Evolutionary conservation across 2,329 filamentous ascomycete genomes (phyloP), one percentile per base, ranked within the genome.

Genomic region (Phialophora expanda): DNA sequence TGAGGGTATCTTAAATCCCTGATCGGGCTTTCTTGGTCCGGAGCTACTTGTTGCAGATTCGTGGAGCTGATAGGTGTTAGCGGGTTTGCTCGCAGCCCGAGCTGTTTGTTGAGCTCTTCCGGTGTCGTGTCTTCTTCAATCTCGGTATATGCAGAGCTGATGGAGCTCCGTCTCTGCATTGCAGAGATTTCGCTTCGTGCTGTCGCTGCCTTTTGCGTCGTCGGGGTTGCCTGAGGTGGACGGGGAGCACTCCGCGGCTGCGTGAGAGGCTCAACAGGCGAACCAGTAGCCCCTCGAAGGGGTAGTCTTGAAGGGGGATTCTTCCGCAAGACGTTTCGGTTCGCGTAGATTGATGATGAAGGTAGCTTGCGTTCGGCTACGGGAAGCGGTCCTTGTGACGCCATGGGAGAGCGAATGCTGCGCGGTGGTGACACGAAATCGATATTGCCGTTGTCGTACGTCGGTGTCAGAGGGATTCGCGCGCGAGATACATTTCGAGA

Each of bases 401-500:
- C 28, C 12, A 60, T n/a, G 11, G 62, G 60, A 26, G 65, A 62
- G 20, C n/a, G 32, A 44, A 64, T 38, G 48, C 44, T 56, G 9
- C 51, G 53, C 6, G 60, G 60, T 12, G 65, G 56, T 38, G 62
- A 59, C 12, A 56, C 17, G 3, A 69, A 32, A 17, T 61, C 54
- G 24, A 69, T 50, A 32, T 70, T 70, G 11, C 71, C 72, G 56
- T 73, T 71, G 53, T 73, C 71, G 46, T 73, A 73, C n/a, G 67
- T 69, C 17, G 71, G 71, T 9, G 71, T 73, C 24, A 73, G 61
- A 3, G 70, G 70, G 20, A 72, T 75, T 63, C 76, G 70, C 46
- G 77, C 75, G 30, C 77, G 78, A 54, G 78, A 75, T 17, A 76
- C 68, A 17, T 76, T 63, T 62, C 72, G 62, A n/a, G 68, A 56